These are phyloP conservation scores for Diaporthe ampelina DNA, from an alignment of 2,329 filamentous ascomycete genomes.

Conservation along the genomic window DNA sequence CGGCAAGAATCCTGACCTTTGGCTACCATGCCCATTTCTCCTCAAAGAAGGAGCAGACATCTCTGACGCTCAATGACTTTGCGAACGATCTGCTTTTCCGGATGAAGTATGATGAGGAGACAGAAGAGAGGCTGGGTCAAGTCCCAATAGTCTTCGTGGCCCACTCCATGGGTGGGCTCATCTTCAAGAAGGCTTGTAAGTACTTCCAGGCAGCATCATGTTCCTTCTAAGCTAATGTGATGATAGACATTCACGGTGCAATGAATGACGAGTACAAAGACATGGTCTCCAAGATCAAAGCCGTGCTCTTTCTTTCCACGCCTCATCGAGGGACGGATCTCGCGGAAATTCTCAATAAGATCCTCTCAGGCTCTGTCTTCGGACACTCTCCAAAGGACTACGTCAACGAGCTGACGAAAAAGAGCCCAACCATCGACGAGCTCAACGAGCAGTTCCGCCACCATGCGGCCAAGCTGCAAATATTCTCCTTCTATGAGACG, in stretches of 20 bases:
- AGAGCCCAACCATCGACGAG: constrained; percentile 44
- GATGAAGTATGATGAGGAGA: constrained; percentile 44
- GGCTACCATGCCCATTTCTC: constrained; percentile 47
- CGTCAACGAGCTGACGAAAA: constrained; percentile 46
- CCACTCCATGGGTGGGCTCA: constrained; percentile 47
- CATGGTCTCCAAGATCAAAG: constrained; percentile 43
- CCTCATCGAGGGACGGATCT: constrained; percentile 47
- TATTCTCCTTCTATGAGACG: constrained; percentile 55
- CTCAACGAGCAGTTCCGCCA: constrained; percentile 54
- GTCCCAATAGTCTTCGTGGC: constrained; percentile 46
- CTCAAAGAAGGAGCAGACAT: constrained; percentile 39
- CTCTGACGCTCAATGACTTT: constrained; percentile 44
- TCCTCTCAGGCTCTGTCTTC: constrained; percentile 41
- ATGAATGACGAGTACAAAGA: constrained; percentile 44
- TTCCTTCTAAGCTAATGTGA: background rate
- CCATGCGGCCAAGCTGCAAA: constrained; percentile 46
- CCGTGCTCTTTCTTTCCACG: constrained; percentile 47
- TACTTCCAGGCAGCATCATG: background rate
- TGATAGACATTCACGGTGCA: constrained; percentile 42
- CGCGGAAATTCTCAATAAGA: constrained; percentile 44
- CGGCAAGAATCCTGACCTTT: constrained; percentile 45
- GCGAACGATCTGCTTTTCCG: constrained; percentile 45
- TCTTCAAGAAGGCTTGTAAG: constrained; percentile 45
- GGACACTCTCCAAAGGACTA: constrained; percentile 45
- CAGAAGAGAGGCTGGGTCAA: constrained; percentile 39